phyloP scores from a whole-genome alignment of 2,329 filamentous ascomycete species.

The Aspergillus proliferans region DNA sequence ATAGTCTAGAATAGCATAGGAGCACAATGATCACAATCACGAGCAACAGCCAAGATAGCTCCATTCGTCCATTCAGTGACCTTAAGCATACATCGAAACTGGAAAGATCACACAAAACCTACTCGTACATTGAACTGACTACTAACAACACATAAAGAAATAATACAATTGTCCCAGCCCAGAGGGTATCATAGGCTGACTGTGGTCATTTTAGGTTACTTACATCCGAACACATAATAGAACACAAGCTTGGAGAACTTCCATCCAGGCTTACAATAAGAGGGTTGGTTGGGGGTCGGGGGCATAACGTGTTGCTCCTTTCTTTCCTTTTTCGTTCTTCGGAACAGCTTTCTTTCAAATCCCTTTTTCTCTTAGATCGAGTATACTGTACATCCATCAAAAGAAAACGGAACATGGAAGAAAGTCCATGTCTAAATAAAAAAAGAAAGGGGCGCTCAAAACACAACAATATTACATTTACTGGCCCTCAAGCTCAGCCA shows the following conservation, averaged over 20 bases:
- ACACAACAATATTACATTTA: constrained; percentile 39
- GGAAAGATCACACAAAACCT: no score
- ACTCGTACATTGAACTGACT: not conserved
- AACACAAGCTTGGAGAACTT: constrained; percentile 27
- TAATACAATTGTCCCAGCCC: constrained; percentile 24
- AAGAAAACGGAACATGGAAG: constrained; percentile 31
- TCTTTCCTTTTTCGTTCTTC: constrained; percentile 3
- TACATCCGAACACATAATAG: constrained; percentile 36
- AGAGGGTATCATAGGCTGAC: constrained; percentile 27
- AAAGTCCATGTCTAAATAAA: constrained; percentile 23
- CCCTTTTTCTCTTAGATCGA: constrained; percentile 30
- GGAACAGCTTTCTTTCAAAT: constrained; percentile 17
- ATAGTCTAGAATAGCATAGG: no score
- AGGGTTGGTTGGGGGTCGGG: constrained; percentile 2
- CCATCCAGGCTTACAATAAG: constrained; percentile 22
- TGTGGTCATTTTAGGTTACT: constrained; percentile 35
- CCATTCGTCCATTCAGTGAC: no score
- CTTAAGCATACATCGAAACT: no score
- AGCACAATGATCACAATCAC: no score
- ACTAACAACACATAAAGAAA: constrained; percentile 15
- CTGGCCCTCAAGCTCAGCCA: constrained; percentile 76
- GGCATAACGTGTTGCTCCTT: constrained; percentile 10
- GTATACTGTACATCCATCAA: constrained; percentile 36
- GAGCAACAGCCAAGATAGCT: no score
- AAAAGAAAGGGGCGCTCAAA: constrained; percentile 31